A percentile compares a stretch with the other conserved stretches of the same genome.
Conservation (phyloP, 768 basidiomycete species). For the Boletus vermiculosoides region DNA sequence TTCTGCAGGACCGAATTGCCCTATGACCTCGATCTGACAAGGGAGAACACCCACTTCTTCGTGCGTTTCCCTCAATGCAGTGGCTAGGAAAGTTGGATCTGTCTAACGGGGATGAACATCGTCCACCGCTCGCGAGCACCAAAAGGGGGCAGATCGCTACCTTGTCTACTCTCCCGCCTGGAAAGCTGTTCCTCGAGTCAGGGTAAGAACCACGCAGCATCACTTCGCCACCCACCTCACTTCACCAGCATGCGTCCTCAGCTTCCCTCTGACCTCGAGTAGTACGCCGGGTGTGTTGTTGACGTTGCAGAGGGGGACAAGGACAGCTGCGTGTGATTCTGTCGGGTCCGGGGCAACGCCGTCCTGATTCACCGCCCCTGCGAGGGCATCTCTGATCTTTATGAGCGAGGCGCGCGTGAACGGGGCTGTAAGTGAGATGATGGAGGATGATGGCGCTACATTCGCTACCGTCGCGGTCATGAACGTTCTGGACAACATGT, state of each 20-base stretch:
- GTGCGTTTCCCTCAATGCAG: constrained; percentile 69
- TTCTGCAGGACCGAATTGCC: constrained; percentile 62
- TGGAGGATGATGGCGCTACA: constrained; percentile 11
- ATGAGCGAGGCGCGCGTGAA: constrained; percentile 37
- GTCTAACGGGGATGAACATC: constrained; percentile 35
- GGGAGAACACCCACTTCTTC: constrained; percentile 70
- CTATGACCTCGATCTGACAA: constrained; percentile 63
- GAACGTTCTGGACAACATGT: constrained; percentile 30
- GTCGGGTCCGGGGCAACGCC: constrained; percentile 17
- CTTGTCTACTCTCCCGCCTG: constrained; percentile 68
- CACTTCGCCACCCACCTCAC: constrained; percentile 53
- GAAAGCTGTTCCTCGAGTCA: constrained; percentile 51
- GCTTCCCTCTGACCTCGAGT: constrained; percentile 64
- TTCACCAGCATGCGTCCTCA: constrained; percentile 77
- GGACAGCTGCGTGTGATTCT: constrained; percentile 60
- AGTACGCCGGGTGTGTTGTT: constrained; percentile 62
- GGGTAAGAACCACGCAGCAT: neutral
- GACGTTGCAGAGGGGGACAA: constrained; percentile 79
- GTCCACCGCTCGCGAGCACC: neutral
- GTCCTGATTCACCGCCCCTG: constrained; percentile 11
- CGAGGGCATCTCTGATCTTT: constrained; percentile 31
- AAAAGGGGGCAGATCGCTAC: constrained; percentile 33
- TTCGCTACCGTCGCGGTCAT: constrained; percentile 11
- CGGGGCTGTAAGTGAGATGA: constrained; percentile 35
- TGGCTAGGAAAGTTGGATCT: constrained; percentile 50